Base-by-base conservation (phyloP, 805 yeast genomes). In the Sugiyamaella qingdaonensis region DNA sequence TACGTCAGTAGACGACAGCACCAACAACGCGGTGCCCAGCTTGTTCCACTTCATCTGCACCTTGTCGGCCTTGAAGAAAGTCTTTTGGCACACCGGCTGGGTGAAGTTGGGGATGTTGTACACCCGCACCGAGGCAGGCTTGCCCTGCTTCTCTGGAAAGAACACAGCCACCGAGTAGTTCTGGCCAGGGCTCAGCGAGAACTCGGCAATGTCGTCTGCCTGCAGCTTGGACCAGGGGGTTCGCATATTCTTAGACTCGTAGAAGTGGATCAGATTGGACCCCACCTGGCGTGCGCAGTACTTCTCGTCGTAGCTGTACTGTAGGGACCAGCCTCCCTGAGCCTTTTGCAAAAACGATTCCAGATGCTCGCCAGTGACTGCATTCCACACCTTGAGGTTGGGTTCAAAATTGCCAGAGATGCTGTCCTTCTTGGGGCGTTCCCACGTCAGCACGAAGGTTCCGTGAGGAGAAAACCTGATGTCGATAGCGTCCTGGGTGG, bases 1-100 rank as follows among this genome's bases (percentile, higher is more conserved):
- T 61, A 92, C 96, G 71, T 94, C 99, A 27, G 97, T 94, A 45
- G 94, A 86, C 4, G 97, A 95, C 62, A 91, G 78, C 46, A 96
- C 97, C 65, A 95, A 75, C 56, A 92, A 76, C 5, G 97, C 95
- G 55, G 97, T 94, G 55, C 99, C 99, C 58, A 90, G 78, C 34
- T 82, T 79, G 70, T 95, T 94, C 99, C 99, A 94, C 68, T 81
- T 85, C 73, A 94, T 80, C 62, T 81, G 85, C 70, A 97, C 94
- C 59, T 87, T 81, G 68, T 94, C 99, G 48, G 97, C 98, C 73
- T 92, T 91, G 80, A 94, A 94, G 64, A 94, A 88, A 54, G 88
- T 82, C 70, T 92, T 94, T 56, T 84, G 81, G 49, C 94, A 85
- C 48, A 89, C 83, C 33, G 96, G 92, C 61, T 83, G 88, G 59